Percentiles rank a stretch among this genome's conserved stretches.
phyloP scores from a whole-genome alignment of 2,329 filamentous ascomycete genomes.

The Colletotrichum somersetense region DNA sequence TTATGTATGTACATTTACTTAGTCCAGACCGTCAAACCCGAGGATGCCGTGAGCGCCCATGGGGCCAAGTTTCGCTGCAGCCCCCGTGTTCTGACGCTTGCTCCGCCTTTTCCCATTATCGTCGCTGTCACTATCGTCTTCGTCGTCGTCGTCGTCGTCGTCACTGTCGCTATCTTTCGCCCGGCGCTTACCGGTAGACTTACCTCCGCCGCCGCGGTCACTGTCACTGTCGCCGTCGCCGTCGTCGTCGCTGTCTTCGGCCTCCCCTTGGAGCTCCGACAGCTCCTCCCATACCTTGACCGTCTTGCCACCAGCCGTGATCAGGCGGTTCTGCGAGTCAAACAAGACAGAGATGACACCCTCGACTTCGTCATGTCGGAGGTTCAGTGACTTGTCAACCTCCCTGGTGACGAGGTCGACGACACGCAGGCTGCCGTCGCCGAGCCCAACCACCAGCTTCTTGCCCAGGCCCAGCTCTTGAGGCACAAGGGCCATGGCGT shows the following conservation, averaged over 20 bases:
- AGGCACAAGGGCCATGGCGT: slow-evolving; percentile 80
- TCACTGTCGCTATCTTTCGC: slow-evolving; percentile 59
- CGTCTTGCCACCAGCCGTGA: slow-evolving; percentile 86
- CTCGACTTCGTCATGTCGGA: slow-evolving; percentile 86
- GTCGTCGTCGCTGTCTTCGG: slow-evolving; percentile 62
- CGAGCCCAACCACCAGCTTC: slow-evolving; percentile 83
- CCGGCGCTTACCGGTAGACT: slow-evolving; percentile 61
- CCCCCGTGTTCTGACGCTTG: slow-evolving; percentile 59
- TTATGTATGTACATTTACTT: slow-evolving; percentile 24
- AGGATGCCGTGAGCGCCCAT: slow-evolving; percentile 66
- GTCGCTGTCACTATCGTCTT: slow-evolving; percentile 60
- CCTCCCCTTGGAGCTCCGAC: slow-evolving; percentile 65
- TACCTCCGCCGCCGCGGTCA: slow-evolving; percentile 55
- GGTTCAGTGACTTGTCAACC: slow-evolving; percentile 72
- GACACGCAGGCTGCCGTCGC: slow-evolving; percentile 83
- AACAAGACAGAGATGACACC: slow-evolving; percentile 86
- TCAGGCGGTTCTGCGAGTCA: slow-evolving; percentile 86
- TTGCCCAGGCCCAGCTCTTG: slow-evolving; percentile 77
- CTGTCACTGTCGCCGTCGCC: slow-evolving; percentile 48
- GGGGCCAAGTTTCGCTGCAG: slow-evolving; percentile 59
- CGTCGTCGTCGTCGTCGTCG: slow-evolving; percentile 59
- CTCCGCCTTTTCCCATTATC: slow-evolving; percentile 60
- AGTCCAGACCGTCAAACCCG: slow-evolving; percentile 63
- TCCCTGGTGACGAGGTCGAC: slow-evolving; percentile 81
- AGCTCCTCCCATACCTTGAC: slow-evolving; percentile 96